Conservation (phyloP, 2,329 filamentous ascomycete genomes). For the Pseudogymnoascus sp. region DNA sequence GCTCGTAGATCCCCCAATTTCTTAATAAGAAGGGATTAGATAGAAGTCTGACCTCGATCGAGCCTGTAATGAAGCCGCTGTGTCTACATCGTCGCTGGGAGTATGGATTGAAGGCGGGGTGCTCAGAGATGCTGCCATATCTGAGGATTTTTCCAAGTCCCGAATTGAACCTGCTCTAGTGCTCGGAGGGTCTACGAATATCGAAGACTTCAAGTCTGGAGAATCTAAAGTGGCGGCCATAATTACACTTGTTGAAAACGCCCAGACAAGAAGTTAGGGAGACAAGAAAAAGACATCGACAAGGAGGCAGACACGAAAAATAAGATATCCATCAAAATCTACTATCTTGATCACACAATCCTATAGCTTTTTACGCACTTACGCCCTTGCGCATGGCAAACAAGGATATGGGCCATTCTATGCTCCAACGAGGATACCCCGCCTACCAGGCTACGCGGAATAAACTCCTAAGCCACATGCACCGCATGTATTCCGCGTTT, state of each 20-base stretch:
- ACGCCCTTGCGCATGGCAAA: neutral
- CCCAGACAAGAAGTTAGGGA: neutral
- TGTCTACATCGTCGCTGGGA: neutral
- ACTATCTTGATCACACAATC: neutral
- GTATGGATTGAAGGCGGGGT: neutral
- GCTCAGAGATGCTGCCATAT: neutral
- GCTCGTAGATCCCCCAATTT: neutral
- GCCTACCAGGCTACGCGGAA: neutral
- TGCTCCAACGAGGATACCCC: neutral
- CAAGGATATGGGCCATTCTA: neutral
- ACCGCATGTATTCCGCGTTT: neutral
- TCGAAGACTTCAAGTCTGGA: neutral
- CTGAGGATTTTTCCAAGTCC: neutral
- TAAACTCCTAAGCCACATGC: neutral
- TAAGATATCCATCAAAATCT: neutral
- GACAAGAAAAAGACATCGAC: neutral
- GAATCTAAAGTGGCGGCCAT: neutral
- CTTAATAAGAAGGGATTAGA: neutral
- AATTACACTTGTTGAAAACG: neutral
- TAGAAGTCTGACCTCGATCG: neutral
- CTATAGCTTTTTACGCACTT: neutral
- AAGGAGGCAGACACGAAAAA: neutral
- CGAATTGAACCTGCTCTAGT: neutral
- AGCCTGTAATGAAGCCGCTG: neutral
- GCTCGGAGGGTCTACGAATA: neutral